Conservation (phyloP, 106 monocot genomes). For the Platanthera zijinensis region DNA sequence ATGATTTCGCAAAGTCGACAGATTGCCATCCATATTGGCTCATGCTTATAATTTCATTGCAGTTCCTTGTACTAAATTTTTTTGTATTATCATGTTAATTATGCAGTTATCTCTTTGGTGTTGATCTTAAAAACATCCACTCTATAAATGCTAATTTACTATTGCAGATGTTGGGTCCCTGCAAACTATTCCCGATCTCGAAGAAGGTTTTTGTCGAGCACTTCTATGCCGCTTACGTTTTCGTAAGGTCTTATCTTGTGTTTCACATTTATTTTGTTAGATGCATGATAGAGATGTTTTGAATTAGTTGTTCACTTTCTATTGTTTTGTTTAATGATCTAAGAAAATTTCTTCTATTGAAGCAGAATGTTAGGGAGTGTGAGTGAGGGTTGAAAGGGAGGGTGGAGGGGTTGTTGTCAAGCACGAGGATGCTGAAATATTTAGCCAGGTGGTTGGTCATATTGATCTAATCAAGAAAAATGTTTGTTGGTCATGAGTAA, state of each 20-base stretch:
- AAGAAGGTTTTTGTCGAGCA: constrained; percentile 91
- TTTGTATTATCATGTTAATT: not conserved
- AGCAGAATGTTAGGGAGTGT: not conserved
- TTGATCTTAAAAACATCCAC: not conserved
- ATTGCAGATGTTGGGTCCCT: constrained; percentile 62
- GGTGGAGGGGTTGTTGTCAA: not conserved
- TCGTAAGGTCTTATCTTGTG: constrained; percentile 93
- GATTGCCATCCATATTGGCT: not conserved
- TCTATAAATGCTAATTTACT: not conserved
- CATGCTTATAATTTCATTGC: not conserved
- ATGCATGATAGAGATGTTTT: not conserved
- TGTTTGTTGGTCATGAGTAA: too few relatives aligned
- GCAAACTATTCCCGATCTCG: constrained; percentile 60
- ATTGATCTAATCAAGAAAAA: not conserved
- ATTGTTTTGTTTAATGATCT: not conserved
- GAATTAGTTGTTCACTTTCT: not conserved
- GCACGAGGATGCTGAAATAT: not conserved
- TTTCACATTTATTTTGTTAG: constrained; percentile 21
- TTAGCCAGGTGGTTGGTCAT: not conserved
- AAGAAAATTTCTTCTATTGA: not conserved
- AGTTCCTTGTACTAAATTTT: not conserved
- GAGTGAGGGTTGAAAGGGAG: not conserved
- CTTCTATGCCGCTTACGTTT: constrained; percentile 86
- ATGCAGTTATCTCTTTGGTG: not conserved
- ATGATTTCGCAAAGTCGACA: not conserved